Base-by-base conservation (phyloP, 2,329 filamentous ascomycete genomes). In the Monosporascus ibericus region DNA sequence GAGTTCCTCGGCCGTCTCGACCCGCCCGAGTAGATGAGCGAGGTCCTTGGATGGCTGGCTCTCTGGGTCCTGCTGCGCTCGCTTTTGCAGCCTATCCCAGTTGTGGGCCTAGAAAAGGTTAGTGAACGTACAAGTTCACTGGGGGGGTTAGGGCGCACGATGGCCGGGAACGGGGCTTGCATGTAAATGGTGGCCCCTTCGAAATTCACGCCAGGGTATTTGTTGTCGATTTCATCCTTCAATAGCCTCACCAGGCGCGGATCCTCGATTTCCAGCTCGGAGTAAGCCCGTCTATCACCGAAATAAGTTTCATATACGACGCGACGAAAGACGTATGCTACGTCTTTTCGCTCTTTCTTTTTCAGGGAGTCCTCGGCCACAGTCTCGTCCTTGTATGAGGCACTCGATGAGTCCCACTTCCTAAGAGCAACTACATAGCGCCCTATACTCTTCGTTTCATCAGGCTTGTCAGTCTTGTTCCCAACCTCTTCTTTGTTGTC, bases 201-300 rank as follows among this genome's bases (percentile, higher is more conserved):
- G 30, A 55, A 54, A 44, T 52, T 57, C 39, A 57, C 36, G 3
- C 55, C 55, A 6, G 55, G 53, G 36, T 57, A 57, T 14, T 55
- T 55, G 14, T 50, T 50, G 39, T 50, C 48, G 38, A 57, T 57
- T 14, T 49, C 49, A 15, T 42, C 25, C 39, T 48, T 53, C n/a
- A 57, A 46, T 15, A 55, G 49, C 27, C 47, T 22, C 24, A 55
- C 50, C 18, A 57, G 51, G 8, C 37, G 39, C 36, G 48, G 46
- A 24, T 53, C 51, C 36, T 57, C 51, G 17, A 57, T 44, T 22
- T 57, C 55, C 14, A 57, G 44, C 44, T 57, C 53, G 38, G 50
- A 53, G 37, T 50, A 55, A 3, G 51, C 53, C 15, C 40, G 48
- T 18, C 48, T 50, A 20, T 55, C 48, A 3, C 52, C 52, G 2